Conservation (phyloP, 1,284 basidiomycete genomes). For the Tilletia horrida region DNA sequence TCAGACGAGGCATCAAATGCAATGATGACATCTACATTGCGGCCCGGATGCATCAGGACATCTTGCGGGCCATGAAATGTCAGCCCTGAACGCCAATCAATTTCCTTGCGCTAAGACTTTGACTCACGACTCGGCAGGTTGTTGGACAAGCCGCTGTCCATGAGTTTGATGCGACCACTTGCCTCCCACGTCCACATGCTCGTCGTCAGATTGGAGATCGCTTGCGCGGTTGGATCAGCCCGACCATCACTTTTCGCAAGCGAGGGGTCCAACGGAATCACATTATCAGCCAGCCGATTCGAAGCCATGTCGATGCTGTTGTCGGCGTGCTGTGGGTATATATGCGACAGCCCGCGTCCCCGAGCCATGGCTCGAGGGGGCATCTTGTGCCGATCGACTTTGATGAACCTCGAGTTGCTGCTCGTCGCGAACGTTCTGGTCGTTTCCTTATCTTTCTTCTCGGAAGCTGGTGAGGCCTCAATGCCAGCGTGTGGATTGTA, state of each 20-base stretch:
- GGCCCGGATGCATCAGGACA: conserved; percentile 35
- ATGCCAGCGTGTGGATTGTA: conserved; percentile 2
- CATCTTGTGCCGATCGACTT: background rate
- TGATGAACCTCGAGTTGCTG: background rate
- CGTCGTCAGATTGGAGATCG: background rate
- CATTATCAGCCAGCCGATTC: background rate
- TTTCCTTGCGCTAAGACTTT: background rate
- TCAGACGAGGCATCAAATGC: conserved; percentile 53
- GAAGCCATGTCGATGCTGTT: background rate
- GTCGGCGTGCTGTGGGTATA: background rate
- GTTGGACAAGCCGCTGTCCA: conserved; percentile 52
- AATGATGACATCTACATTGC: conserved; percentile 45
- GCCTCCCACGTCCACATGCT: conserved; percentile 30
- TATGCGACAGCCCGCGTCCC: background rate
- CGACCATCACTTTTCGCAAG: background rate
- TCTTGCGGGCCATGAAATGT: conserved; percentile 19
- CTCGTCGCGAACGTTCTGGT: background rate
- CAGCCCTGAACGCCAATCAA: background rate
- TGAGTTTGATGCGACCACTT: conserved; percentile 39
- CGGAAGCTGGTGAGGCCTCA: background rate
- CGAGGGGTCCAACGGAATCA: background rate
- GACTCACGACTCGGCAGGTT: conserved; percentile 46
- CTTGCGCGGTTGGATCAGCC: background rate
- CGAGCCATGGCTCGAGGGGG: conserved; percentile 10
- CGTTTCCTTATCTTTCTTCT: background rate